These are phyloP conservation scores for Aureobasidium sp. DNA, from an alignment of 2,329 filamentous ascomycete species.

Conservation along the genomic window DNA sequence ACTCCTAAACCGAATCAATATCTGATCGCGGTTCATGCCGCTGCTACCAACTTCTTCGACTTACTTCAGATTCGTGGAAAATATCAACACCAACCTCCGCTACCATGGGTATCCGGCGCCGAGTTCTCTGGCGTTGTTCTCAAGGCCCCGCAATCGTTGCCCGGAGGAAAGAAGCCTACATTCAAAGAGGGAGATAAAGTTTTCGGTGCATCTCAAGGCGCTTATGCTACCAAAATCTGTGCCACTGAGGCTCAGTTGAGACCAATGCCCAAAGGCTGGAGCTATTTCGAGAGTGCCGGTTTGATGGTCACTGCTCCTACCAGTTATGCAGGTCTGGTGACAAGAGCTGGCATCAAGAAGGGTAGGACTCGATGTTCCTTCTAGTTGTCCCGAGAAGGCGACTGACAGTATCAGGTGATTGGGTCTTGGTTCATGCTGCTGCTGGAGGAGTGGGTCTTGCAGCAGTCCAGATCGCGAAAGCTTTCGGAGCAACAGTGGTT, in stretches of 20 bases:
- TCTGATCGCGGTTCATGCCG: constrained; percentile 76
- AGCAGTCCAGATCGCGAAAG: constrained; percentile 90
- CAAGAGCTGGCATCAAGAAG: constrained; percentile 65
- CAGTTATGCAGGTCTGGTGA: constrained; percentile 74
- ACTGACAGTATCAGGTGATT: constrained; percentile 53
- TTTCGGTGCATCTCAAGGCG: constrained; percentile 80
- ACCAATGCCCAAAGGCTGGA: constrained; percentile 74
- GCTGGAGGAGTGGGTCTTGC: constrained; percentile 87
- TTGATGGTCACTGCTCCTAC: constrained; percentile 90
- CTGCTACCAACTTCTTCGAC: constrained; percentile 95
- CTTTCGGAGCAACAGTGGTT: constrained; percentile 83
- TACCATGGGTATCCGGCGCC: constrained; percentile 80
- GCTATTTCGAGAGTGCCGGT: constrained; percentile 75
- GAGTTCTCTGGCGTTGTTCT: constrained; percentile 81
- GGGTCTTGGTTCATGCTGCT: constrained; percentile 84
- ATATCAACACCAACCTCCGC: constrained; percentile 84
- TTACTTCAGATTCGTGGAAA: constrained; percentile 91
- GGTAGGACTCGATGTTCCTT: constrained; percentile 22
- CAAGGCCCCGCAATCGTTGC: constrained; percentile 50
- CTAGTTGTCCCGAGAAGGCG: background rate
- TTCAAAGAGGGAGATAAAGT: constrained; percentile 75
- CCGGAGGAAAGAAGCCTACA: constrained; percentile 28
- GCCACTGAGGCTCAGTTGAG: constrained; percentile 61
- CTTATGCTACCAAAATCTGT: constrained; percentile 70
- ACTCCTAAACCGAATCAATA: constrained; percentile 67